phyloP scores from a whole-genome alignment of 768 basidiomycete species.

The Boletus tylopilopsis region DNA sequence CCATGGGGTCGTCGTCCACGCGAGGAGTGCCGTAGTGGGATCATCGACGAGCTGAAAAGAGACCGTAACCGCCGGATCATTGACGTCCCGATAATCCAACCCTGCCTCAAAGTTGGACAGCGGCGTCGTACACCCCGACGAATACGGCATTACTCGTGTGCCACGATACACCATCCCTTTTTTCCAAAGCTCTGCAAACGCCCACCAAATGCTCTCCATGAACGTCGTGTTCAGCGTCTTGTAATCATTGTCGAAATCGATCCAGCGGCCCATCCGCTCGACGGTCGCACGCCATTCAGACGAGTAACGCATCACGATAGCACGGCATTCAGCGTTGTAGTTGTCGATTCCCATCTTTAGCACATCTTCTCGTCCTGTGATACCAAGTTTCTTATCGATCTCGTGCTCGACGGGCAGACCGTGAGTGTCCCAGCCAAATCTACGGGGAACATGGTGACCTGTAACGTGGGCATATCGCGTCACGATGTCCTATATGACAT shows the following conservation, averaged over 20 bases:
- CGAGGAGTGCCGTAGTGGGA: constrained; percentile 81
- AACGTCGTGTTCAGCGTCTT: constrained; percentile 91
- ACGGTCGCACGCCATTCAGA: constrained; percentile 93
- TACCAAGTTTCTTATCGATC: constrained; percentile 94
- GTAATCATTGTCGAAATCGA: constrained; percentile 99
- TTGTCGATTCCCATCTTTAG: constrained; percentile 93
- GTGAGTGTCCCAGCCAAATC: constrained; percentile 99
- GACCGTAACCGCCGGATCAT: constrained; percentile 93
- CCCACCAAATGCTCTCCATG: constrained; percentile 99
- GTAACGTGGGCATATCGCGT: constrained; percentile 93
- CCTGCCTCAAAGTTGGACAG: constrained; percentile 98
- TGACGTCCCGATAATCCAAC: constrained; percentile 86
- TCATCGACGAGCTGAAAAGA: constrained; percentile 93
- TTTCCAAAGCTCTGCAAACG: constrained; percentile 89
- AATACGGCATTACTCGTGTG: constrained; percentile 95
- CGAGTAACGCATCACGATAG: constrained; percentile 96
- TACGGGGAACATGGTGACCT: constrained; percentile 86
- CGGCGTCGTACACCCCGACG: constrained; percentile 93
- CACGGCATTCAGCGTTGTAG: constrained; percentile 95
- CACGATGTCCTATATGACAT: constrained; percentile 79
- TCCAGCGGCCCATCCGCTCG: constrained; percentile 98
- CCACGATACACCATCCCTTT: constrained; percentile 93
- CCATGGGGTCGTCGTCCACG: constrained; percentile 99
- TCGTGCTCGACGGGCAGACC: constrained; percentile 98
- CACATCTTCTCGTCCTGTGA: constrained; percentile 92